Conservation (phyloP, 139 green algal genomes). For the Desmodesmus armatus region DNA sequence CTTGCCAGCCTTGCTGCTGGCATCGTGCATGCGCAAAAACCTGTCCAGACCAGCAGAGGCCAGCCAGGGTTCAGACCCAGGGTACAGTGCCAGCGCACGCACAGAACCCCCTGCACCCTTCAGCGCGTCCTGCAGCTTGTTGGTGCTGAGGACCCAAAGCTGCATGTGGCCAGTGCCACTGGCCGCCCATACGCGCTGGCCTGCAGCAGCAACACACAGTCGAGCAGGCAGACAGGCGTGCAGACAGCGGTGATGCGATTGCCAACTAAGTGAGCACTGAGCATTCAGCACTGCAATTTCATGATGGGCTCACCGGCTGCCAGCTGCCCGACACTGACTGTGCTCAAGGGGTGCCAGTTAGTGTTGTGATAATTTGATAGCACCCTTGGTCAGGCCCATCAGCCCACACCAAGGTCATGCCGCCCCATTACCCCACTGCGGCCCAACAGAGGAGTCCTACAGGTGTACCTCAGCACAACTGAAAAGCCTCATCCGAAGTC, state of each 20-base stretch:
- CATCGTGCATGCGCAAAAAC: conserved; percentile 72
- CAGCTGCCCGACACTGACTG: too few relatives aligned
- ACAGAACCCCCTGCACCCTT: conserved; percentile 68
- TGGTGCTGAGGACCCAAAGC: conserved; percentile 62
- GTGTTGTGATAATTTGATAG: too few relatives aligned
- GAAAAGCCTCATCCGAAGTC: too few relatives aligned
- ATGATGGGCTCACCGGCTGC: too few relatives aligned
- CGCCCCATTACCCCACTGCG: too few relatives aligned
- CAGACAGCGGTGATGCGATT: background rate
- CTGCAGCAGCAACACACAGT: too few relatives aligned
- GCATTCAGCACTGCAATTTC: too few relatives aligned
- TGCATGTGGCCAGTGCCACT: conserved; percentile 72
- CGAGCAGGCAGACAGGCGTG: background rate
- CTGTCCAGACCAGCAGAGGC: conserved; percentile 78
- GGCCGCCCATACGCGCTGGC: conserved; percentile 68
- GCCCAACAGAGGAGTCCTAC: too few relatives aligned
- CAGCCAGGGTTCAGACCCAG: conserved; percentile 52
- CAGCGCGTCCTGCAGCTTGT: conserved; percentile 57
- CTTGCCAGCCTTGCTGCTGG: conserved; percentile 47
- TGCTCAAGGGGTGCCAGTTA: too few relatives aligned
- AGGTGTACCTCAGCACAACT: too few relatives aligned
- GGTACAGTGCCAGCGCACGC: conserved; percentile 59
- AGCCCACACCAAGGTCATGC: too few relatives aligned
- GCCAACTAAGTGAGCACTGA: background rate
- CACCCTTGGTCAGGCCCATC: too few relatives aligned